Evolutionary conservation across 2,329 filamentous ascomycete genomes (phyloP), one percentile per base, ranked within the genome.

Genomic region (Pseudocercospora fijiensis): DNA sequence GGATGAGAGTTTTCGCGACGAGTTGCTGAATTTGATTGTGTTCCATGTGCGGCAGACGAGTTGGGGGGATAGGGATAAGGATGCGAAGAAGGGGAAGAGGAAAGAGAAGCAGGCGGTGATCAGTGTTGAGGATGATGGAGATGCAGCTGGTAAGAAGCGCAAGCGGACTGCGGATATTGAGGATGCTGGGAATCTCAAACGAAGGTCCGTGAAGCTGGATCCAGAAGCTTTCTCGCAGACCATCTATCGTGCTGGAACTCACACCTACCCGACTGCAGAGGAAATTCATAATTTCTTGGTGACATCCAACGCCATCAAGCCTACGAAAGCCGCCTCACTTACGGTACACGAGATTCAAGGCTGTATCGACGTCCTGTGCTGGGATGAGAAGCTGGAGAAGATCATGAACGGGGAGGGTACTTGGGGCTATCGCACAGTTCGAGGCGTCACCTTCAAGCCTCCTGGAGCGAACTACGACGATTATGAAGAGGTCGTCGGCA

Each of bases 1-100:
- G 11, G 95, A 99, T 77, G 88, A 90, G 68, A 90, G 90, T 63
- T 91, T 99, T 75, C 93, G 98, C 71, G 87, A 90, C 62, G 86
- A 87, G 47, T 82, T 97, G 57, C 86, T 90, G 65, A 84, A 85
- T 20, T 85, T 90, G 64, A 85, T 96, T 58, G 90, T 91, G 70
- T 86, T 89, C 68, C 88, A 87, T 65, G 86, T 96, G 66, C 88
- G 89, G 71, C 81, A 81, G 10, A 83, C 87, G 72, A 94, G 90
- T 72, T 92, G 90, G 78, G 88, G 88, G 71, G 83, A 84, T 64
- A 33, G 60, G 41, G 37, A 57, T 11, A 65, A 65, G 43, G 83
- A 84, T 64, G 27, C 61, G 41, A 37, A 57, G 18, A 65, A 65
- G 43, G 58, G 52, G 1, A 49, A 37, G 27, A 57, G 51, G 45